Evolutionary conservation across 768 basidiomycete species (phyloP).

Genomic region (Macrolepiota albuminosa): DNA sequence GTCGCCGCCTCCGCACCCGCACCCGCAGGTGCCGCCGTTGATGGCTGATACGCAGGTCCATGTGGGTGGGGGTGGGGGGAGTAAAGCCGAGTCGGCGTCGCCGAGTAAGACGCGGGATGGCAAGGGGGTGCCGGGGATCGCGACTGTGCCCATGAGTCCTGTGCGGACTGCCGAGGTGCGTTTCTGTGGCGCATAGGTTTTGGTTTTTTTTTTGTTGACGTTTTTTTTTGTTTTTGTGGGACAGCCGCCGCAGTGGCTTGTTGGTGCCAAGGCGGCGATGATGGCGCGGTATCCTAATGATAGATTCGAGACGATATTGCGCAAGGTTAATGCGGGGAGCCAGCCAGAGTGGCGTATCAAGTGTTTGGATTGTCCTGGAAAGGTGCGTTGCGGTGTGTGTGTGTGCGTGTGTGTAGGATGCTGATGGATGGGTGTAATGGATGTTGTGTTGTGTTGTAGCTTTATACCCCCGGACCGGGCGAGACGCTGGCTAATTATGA

Average conservation of each 20-base stretch:
- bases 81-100: not conserved
- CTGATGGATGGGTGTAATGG: not conserved
- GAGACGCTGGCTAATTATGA: slow-evolving; percentile 88
- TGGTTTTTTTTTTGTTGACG: not conserved
- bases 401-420: not conserved
- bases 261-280: slow-evolving; percentile 50
- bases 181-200: not conserved
- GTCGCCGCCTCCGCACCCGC: no score
- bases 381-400: slow-evolving; percentile 43
- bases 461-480: slow-evolving; percentile 88
- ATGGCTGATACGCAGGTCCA: no score
- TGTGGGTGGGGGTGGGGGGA: not conserved
- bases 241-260: slow-evolving; percentile 68
- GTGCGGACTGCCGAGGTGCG: slow-evolving; percentile 20
- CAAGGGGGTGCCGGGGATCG: no score
- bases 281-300: slow-evolving; percentile 76
- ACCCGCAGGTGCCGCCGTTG: no score
- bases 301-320: slow-evolving; percentile 71
- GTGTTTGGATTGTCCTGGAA: slow-evolving; percentile 90
- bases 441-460: slow-evolving; percentile 28
- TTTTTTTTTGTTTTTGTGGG: not conserved
- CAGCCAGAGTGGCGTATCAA: slow-evolving; percentile 86
- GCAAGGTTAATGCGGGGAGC: slow-evolving; percentile 49
- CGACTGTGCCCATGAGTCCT: slow-evolving; percentile 20
- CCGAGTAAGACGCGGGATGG: not conserved